These are phyloP conservation scores for Sisymbrium irio DNA, from an alignment of 345 rosid genomes.

Conservation along the genomic window DNA sequence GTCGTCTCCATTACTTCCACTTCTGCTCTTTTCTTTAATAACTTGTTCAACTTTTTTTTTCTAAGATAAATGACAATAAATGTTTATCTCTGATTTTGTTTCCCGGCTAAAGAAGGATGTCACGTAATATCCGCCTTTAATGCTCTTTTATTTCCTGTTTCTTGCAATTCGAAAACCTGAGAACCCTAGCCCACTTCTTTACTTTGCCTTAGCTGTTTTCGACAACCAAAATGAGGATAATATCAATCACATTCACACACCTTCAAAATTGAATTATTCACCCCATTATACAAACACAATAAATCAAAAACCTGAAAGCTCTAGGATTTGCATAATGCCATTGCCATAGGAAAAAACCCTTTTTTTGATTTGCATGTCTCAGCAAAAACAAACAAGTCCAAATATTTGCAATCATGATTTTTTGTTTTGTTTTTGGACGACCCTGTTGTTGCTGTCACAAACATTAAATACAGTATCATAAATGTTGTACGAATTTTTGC, in stretches of 20 bases:
- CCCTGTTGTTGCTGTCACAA: slow-evolving; percentile 29
- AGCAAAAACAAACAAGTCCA: neutral
- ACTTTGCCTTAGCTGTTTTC: slow-evolving; percentile 29
- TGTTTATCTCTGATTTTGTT: slow-evolving; percentile 21
- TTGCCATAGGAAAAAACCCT: neutral
- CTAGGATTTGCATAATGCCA: neutral
- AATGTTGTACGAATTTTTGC: slow-evolving; percentile 31
- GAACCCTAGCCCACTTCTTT: slow-evolving; percentile 33
- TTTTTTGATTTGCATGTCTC: neutral
- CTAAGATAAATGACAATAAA: slow-evolving; percentile 22
- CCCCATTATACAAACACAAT: neutral
- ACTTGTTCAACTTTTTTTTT: neutral
- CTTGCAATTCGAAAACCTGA: slow-evolving; percentile 21
- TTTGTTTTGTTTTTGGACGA: neutral
- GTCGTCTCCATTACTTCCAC: slow-evolving; percentile 39
- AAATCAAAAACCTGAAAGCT: neutral
- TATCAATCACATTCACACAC: neutral
- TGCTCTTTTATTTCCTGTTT: slow-evolving; percentile 41
- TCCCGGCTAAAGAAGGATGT: slow-evolving; percentile 31
- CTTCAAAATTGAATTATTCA: neutral
- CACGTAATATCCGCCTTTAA: slow-evolving; percentile 51
- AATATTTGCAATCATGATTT: slow-evolving; percentile 26
- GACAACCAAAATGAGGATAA: neutral
- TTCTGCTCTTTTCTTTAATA: slow-evolving; percentile 21
- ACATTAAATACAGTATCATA: slow-evolving; percentile 30